Percentiles rank a stretch among this genome's conserved stretches.
Conservation (phyloP, 1,139 yeast genomes). For the Hansenula sp. region DNA sequence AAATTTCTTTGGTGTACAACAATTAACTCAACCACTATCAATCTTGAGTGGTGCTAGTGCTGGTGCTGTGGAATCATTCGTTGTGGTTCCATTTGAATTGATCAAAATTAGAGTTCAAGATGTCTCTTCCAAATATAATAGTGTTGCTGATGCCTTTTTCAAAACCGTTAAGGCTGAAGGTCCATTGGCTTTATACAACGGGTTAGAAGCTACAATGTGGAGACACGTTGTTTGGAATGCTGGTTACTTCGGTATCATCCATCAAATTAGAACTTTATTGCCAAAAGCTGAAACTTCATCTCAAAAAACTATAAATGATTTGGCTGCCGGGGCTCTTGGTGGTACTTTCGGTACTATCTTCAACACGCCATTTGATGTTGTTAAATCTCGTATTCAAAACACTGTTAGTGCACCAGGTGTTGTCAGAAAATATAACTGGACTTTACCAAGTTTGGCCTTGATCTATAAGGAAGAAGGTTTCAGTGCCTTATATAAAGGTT, state of each 20-base stretch:
- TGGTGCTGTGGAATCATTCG: constrained; percentile 94
- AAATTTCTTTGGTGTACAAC: constrained; percentile 60
- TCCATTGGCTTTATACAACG: constrained; percentile 80
- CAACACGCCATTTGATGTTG: constrained; percentile 97
- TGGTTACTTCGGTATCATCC: constrained; percentile 94
- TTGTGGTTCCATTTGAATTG: constrained; percentile 95
- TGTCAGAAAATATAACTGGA: constrained; percentile 83
- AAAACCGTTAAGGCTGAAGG: constrained; percentile 77
- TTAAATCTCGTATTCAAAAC: constrained; percentile 94
- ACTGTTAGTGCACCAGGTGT: constrained; percentile 65
- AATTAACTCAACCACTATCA: constrained; percentile 80
- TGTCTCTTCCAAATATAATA: constrained; percentile 73
- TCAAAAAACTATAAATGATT: constrained; percentile 79
- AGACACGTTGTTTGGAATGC: constrained; percentile 98
- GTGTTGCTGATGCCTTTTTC: constrained; percentile 79
- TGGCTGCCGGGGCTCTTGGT: constrained; percentile 91
- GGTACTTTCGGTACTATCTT: constrained; percentile 93
- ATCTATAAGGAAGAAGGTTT: constrained; percentile 90
- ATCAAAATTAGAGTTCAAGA: constrained; percentile 87
- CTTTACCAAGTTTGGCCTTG: constrained; percentile 71
- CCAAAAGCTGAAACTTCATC: constrained; percentile 70
- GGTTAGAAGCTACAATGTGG: constrained; percentile 95
- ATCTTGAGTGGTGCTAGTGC: constrained; percentile 96
- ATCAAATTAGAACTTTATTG: constrained; percentile 75
- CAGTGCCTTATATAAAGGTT: constrained; percentile 86